A percentile compares a stretch with the other conserved stretches of the same genome.
phyloP scores from a whole-genome alignment of 306 rosid species.

The Dicorynia guianensis region DNA sequence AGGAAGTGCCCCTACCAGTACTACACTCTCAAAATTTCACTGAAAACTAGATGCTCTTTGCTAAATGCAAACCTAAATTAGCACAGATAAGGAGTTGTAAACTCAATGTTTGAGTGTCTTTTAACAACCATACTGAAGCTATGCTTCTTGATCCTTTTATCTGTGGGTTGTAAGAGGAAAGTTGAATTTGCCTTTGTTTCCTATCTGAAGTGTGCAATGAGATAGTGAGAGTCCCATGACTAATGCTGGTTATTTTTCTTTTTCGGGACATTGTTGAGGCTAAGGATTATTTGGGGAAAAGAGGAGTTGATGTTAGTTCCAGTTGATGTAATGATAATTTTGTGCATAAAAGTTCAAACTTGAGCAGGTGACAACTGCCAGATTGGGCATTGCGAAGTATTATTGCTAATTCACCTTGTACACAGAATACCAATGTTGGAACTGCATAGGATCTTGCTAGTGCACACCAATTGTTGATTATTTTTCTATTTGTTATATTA shows the following conservation, averaged over 20 bases:
- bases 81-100: no score
- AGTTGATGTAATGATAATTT: slow-evolving; percentile 48
- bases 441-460: no score
- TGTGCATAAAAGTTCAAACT: slow-evolving; percentile 19
- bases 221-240: not conserved
- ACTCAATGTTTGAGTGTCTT: no score
- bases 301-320: slow-evolving; percentile 67
- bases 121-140: not conserved
- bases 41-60: slow-evolving; percentile 2
- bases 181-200: not conserved
- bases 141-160: not conserved
- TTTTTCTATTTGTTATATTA: no score
- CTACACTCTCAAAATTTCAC: not conserved
- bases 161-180: not conserved
- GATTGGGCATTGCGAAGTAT: slow-evolving; percentile 20
- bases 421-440: no score
- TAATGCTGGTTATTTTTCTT: slow-evolving; percentile 31
- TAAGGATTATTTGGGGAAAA: slow-evolving; percentile 70
- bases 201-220: not conserved
- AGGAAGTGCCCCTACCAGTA: not conserved
- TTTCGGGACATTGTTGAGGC: slow-evolving; percentile 82
- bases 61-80: not conserved
- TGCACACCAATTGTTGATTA: no score
- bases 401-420: not conserved
- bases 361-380: slow-evolving; percentile 22